Base-by-base conservation (phyloP, 441 rosid species). In the Erysimum cheiri region DNA sequence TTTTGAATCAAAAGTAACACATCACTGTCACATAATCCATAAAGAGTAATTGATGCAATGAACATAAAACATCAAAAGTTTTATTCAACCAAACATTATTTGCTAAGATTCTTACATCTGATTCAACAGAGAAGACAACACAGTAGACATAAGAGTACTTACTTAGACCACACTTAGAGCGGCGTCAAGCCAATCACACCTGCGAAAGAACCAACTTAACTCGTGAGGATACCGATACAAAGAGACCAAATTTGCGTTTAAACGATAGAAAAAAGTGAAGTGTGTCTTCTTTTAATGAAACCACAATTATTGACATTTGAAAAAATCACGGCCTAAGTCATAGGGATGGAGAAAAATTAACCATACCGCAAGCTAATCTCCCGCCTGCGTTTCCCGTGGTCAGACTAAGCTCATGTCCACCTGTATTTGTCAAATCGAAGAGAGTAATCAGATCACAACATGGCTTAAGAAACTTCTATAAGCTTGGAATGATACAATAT, bases 361-460 rank as follows among this genome's bases (percentile, higher is more conserved):
- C 69, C 84, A 67, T 89, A 93, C 98, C 97, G 75, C 98, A 93
- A 24, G 98, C 98, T 86, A 93, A 80, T 86, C 98, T 89, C 58
- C 98, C 98, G 2, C 98, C 98, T 49, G 98, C 98, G 71, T 93
- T 93, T 43, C 97, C 98, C 17, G 97, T 93, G 80, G 84, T 78
- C 61, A 85, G 84, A 77, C 98, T 93, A 71, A 93, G 97, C 80
- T 94, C 97, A 76, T 89, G 97, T 65, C 97, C 93, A 71, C 98
- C 97, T 94, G 75, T 8, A 76, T 43, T 39, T 10, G 7, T 43
- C 40, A 41, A 28, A 49, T 67, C 32, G 19, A 48, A 39, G 71
- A 36, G n/a, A 47, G 22, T 22, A 32, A 54, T 49, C 64, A 80
- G 37, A 67, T 69, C 64, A 73, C 10, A 68, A 65, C 49, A 46